phyloP scores from a whole-genome alignment of 129 eudicot species.

The Pseudognaphalium luteoalbum region DNA sequence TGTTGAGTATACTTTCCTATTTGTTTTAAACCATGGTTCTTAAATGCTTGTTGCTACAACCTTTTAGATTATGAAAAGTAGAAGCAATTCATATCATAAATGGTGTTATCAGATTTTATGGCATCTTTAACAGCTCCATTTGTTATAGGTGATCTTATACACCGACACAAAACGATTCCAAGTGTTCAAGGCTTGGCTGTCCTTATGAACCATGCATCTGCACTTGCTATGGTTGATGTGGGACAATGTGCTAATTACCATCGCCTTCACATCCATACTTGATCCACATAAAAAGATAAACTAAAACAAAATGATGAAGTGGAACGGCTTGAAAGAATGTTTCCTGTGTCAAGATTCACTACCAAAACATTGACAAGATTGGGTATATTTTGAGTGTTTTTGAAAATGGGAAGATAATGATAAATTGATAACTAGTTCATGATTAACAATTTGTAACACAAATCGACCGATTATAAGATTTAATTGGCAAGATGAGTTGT shows the following conservation, averaged over 20 bases:
- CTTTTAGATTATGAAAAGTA: slow-evolving; percentile 6
- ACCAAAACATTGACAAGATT: not conserved
- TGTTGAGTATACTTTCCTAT: not conserved
- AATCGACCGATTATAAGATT: no score
- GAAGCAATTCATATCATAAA: slow-evolving; percentile 14
- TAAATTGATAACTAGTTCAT: not conserved
- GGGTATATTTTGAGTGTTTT: not conserved
- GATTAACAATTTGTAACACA: no score
- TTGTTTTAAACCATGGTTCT: slow-evolving; percentile 16
- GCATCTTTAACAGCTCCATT: no score
- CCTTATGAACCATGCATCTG: no score
- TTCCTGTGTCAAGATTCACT: not conserved
- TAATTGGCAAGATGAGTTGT: not conserved
- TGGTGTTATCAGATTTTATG: not conserved
- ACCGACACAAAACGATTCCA: no score
- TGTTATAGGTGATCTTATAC: no score
- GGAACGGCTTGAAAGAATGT: no score
- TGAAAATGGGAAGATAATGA: not conserved
- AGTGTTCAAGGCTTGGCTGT: no score
- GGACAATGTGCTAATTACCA: no score
- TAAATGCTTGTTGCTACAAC: slow-evolving; percentile 13
- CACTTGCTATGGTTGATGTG: no score
- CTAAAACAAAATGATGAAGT: no score
- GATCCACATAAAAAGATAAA: not conserved
- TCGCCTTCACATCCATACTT: not conserved